phyloP scores from a whole-genome alignment of 495 filamentous ascomycete species.

The Podospora bellae-mahoneyi region DNA sequence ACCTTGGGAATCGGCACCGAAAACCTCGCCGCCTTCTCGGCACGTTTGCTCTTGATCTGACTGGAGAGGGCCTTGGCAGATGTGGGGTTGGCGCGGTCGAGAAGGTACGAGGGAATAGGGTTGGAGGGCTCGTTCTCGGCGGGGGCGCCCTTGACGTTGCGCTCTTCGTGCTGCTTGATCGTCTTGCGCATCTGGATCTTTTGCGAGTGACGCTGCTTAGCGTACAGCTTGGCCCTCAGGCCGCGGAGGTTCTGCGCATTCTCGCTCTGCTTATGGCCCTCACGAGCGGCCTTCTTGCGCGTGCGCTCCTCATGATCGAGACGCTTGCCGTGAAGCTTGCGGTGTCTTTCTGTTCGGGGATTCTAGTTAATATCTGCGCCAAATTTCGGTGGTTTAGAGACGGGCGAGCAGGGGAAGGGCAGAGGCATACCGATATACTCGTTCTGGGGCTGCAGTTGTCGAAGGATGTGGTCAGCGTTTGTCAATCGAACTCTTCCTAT shows the following conservation, averaged over 20 bases:
- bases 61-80: slow-evolving; percentile 78
- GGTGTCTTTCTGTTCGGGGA: slow-evolving; percentile 26
- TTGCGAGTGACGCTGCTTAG: slow-evolving; percentile 88
- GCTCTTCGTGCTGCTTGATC: slow-evolving; percentile 90
- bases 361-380: neutral
- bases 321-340: slow-evolving; percentile 54
- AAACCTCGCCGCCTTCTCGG: slow-evolving; percentile 95
- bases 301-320: slow-evolving; percentile 84
- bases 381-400: neutral
- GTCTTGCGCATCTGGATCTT: slow-evolving; percentile 99
- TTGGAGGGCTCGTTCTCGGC: slow-evolving; percentile 66
- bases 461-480: slow-evolving; percentile 22
- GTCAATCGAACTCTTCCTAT: neutral
- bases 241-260: slow-evolving; percentile 90
- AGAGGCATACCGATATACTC: slow-evolving; percentile 70
- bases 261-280: slow-evolving; percentile 77
- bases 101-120: slow-evolving; percentile 80
- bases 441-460: slow-evolving; percentile 70
- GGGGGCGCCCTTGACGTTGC: slow-evolving; percentile 89
- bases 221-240: slow-evolving; percentile 88
- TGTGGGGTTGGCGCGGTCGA: slow-evolving; percentile 80
- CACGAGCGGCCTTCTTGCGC: slow-evolving; percentile 84
- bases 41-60: slow-evolving; percentile 49
- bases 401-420: neutral
- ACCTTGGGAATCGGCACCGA: slow-evolving; percentile 92